A percentile compares a stretch with the other conserved stretches of the same genome.
Conservation (phyloP, 169 alveolate genomes). For the Amoebophrya sp. region DNA sequence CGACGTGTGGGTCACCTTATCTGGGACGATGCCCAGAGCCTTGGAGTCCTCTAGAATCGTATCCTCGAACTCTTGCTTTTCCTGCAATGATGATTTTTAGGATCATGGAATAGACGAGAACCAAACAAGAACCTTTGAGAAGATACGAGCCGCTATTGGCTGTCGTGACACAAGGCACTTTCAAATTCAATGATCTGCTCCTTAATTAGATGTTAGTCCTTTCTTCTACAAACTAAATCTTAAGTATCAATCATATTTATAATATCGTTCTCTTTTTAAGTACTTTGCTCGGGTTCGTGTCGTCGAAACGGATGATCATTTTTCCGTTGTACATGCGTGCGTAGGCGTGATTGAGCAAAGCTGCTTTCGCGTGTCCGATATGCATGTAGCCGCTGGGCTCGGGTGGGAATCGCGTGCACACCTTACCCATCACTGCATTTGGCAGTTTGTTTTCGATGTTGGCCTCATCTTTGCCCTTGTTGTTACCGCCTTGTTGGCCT, state of each 20-base stretch:
- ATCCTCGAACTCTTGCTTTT: conserved; percentile 87
- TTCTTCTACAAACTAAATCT: no score
- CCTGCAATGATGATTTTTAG: no score
- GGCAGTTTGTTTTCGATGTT: conserved; percentile 59
- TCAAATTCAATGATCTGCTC: no score
- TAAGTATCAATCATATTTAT: no score
- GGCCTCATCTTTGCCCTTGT: conserved; percentile 42
- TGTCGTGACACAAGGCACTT: no score
- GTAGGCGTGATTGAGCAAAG: conserved; percentile 86
- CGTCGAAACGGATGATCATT: conserved; percentile 93
- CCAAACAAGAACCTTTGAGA: no score
- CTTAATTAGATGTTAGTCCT: no score
- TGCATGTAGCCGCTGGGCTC: conserved; percentile 99
- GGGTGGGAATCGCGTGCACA: conserved; percentile 98
- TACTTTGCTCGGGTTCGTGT: conserved; percentile 88
- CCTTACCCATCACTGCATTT: conserved; percentile 88
- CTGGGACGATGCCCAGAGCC: conserved; percentile 77
- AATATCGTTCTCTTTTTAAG: no score
- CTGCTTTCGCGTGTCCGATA: conserved; percentile 98
- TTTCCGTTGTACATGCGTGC: conserved; percentile 90
- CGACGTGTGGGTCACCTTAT: conserved; percentile 82
- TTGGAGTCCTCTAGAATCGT: conserved; percentile 83
- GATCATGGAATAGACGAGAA: no score
- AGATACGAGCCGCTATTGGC: no score
- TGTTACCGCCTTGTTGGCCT: no score